These are phyloP conservation scores for Erigeron canadensis DNA, from an alignment of 129 eudicot species.

Conservation along the genomic window DNA sequence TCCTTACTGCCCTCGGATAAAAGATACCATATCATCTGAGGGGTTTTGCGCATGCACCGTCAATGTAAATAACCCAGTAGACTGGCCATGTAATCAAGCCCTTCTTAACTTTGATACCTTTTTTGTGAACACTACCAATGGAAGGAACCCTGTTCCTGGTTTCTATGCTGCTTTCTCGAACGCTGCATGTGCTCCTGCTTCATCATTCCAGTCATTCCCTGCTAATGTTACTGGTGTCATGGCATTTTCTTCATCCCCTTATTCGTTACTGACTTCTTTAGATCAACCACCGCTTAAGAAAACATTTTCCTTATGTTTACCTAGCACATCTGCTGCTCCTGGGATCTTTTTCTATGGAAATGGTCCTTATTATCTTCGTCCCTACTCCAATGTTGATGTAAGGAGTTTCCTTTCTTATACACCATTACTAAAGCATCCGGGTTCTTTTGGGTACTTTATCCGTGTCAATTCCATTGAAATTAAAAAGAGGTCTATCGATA, in stretches of 20 bases:
- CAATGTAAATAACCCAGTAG: slow-evolving; percentile 36
- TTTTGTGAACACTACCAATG: slow-evolving; percentile 12
- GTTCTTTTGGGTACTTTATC: slow-evolving; percentile 10
- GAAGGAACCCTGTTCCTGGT: slow-evolving; percentile 17
- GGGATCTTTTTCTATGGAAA: slow-evolving; percentile 47
- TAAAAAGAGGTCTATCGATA: not conserved
- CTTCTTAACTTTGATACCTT: slow-evolving; percentile 27
- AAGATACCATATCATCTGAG: slow-evolving; percentile 11
- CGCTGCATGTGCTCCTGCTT: slow-evolving; percentile 25
- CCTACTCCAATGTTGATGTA: not conserved
- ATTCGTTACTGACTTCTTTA: slow-evolving; percentile 4
- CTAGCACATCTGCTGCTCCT: slow-evolving; percentile 17
- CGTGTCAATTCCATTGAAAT: not conserved
- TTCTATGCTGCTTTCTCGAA: not conserved
- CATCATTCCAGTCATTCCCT: slow-evolving; percentile 7
- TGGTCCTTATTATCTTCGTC: slow-evolving; percentile 29
- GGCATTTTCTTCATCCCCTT: slow-evolving; percentile 6
- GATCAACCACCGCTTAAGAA: slow-evolving; percentile 9
- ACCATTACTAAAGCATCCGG: slow-evolving; percentile 6
- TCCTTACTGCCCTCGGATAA: slow-evolving; percentile 23
- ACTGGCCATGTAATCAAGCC: slow-evolving; percentile 24
- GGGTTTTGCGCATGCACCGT: slow-evolving; percentile 23
- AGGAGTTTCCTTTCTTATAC: slow-evolving; percentile 1
- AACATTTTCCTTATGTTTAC: slow-evolving; percentile 31
- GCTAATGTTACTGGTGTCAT: slow-evolving; percentile 13